phyloP scores from a whole-genome alignment of 805 yeast species.

The Myxozyma udenii region DNA sequence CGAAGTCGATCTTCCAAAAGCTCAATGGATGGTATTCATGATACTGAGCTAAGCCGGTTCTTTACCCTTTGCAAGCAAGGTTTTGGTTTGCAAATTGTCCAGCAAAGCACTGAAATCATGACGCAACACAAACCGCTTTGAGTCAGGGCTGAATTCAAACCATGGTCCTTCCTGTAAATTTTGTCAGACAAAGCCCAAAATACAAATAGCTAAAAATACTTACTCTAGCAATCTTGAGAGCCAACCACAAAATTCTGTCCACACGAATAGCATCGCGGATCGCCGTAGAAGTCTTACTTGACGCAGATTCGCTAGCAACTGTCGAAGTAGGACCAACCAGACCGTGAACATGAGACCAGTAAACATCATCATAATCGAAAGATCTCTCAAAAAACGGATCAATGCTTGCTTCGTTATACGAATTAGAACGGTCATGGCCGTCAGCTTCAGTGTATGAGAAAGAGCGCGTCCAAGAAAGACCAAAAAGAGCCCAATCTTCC shows the following conservation, averaged over 20 bases:
- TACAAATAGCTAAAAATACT: too few species aligned
- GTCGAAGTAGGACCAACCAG: constrained; percentile 14
- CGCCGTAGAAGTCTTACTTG: not conserved
- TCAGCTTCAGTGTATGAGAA: constrained; percentile 2
- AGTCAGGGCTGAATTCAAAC: not conserved
- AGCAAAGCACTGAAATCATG: too few species aligned
- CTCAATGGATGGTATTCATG: too few species aligned
- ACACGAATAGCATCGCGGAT: constrained; percentile 9
- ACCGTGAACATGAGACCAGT: not conserved
- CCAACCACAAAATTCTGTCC: constrained; percentile 23
- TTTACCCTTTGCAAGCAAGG: too few species aligned
- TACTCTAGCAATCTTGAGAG: constrained; percentile 16
- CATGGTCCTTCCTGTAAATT: not conserved
- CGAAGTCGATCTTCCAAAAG: too few species aligned
- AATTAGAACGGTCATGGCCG: not conserved
- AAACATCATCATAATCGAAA: constrained; percentile 5
- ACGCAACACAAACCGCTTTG: not conserved
- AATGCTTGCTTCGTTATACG: not conserved
- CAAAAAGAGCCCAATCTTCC: constrained; percentile 22
- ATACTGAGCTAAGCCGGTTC: too few species aligned
- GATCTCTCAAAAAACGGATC: constrained; percentile 2
- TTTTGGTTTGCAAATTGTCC: too few species aligned
- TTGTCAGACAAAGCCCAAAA: too few species aligned
- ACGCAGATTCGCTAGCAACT: not conserved
- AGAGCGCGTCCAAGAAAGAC: constrained; percentile 11